Percentiles rank a stretch among this genome's conserved stretches.
Conservation (phyloP, 2,329 filamentous ascomycete species). For the Colletotrichum nymphaeae region DNA sequence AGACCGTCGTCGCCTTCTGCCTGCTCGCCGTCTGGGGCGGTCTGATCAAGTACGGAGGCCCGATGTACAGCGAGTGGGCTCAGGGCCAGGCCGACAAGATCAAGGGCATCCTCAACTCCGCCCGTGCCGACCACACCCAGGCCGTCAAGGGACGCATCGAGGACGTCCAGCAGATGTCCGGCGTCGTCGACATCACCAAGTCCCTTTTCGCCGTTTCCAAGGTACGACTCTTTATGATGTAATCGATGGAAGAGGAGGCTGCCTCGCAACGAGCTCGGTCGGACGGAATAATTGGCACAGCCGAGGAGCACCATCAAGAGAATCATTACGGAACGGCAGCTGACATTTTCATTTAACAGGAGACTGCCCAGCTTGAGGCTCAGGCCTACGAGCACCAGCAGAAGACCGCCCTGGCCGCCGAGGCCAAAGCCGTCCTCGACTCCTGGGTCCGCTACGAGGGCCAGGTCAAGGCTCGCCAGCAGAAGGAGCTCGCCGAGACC, state of each 20-base stretch:
- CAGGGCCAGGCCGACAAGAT: constrained; percentile 90
- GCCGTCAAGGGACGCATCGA: constrained; percentile 95
- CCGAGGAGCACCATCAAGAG: background rate
- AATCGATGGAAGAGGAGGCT: background rate
- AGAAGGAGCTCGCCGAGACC: constrained; percentile 91
- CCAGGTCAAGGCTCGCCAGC: constrained; percentile 98
- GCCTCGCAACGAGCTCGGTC: background rate
- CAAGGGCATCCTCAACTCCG: constrained; percentile 93
- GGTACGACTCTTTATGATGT: constrained; percentile 63
- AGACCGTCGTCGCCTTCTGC: constrained; percentile 93
- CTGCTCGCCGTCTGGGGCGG: constrained; percentile 93
- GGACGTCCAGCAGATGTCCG: constrained; percentile 92
- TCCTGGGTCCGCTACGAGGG: constrained; percentile 99
- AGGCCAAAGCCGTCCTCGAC: constrained; percentile 96
- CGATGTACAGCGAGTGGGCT: constrained; percentile 93
- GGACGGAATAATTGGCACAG: background rate
- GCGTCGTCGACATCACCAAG: constrained; percentile 97
- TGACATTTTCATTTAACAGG: constrained; percentile 63
- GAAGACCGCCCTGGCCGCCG: constrained; percentile 87
- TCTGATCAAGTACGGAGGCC: constrained; percentile 93
- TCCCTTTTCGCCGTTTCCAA: constrained; percentile 97
- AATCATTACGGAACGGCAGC: background rate
- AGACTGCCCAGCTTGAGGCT: constrained; percentile 96
- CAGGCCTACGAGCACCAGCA: constrained; percentile 98
- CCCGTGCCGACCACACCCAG: constrained; percentile 92